Evolutionary conservation across 2,329 filamentous ascomycete genomes (phyloP).

Genomic region (Sordariomycetes sp.): DNA sequence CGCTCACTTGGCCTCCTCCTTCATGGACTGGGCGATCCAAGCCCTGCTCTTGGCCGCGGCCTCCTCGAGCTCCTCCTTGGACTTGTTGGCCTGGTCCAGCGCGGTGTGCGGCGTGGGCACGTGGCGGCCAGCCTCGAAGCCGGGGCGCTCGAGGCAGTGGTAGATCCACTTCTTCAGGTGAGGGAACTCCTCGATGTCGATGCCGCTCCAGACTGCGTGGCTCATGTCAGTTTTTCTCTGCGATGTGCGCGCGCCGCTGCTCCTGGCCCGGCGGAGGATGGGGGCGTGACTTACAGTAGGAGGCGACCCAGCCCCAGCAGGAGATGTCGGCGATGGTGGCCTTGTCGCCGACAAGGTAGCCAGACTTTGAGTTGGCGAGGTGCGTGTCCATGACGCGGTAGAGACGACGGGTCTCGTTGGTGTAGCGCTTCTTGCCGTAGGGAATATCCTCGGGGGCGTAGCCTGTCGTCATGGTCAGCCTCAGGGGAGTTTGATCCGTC

Average conservation of each 20-base stretch:
- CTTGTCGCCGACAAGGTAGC: conserved; percentile 58
- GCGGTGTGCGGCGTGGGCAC: conserved; percentile 58
- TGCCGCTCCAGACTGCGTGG: conserved; percentile 23
- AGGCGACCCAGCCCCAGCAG: conserved; percentile 68
- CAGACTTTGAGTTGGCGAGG: conserved; percentile 45
- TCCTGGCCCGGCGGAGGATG: no score
- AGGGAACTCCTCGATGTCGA: conserved; percentile 67
- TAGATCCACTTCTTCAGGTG: conserved; percentile 69
- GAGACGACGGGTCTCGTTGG: conserved; percentile 74
- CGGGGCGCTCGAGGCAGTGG: conserved; percentile 58
- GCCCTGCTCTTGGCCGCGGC: conserved; percentile 38
- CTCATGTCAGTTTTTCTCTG: no score
- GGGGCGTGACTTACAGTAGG: conserved; percentile 34
- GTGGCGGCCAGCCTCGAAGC: conserved; percentile 65
- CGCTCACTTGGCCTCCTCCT: conserved; percentile 51
- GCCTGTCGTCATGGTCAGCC: no score
- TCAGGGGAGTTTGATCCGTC: no score
- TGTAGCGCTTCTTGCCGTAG: conserved; percentile 76
- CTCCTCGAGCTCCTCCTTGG: conserved; percentile 46
- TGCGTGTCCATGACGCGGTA: conserved; percentile 71
- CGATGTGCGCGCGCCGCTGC: no score
- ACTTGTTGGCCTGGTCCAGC: conserved; percentile 32
- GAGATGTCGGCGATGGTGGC: conserved; percentile 72
- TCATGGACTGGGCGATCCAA: conserved; percentile 66
- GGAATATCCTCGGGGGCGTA: conserved; percentile 77